Base-by-base conservation (phyloP, 164 flowering plant genomes). In the Aristolochia fimbriata region DNA sequence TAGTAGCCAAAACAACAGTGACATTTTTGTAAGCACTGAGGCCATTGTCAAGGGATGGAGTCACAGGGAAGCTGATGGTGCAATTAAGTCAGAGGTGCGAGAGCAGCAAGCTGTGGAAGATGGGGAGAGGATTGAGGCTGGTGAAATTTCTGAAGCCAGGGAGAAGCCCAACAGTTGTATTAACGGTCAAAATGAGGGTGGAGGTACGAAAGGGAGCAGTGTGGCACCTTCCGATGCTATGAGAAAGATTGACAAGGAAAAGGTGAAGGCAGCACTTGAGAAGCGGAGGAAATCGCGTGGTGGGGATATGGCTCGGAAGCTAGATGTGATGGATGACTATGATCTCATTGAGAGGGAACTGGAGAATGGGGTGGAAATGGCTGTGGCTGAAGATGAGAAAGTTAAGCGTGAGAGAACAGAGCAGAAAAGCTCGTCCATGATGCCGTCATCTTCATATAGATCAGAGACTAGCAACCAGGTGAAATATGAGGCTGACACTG, bases 331-430 rank as follows among this genome's bases (percentile, higher is more conserved):
- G 85, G 96, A 91, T 76, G 96, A 89, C 33, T 83, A 83, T 79
- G 97, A 85, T 64, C 77, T 88, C 15, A 86, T 89, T 63, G 96
- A 87, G 77, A 77, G 83, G 63, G 93, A 84, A 69, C 76, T 92
- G 60, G 98, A 92, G 69, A 94, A 81, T 69, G 97, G 91, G 9
- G 64, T 92, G 57, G 98, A 88, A 69, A 50, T 85, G 66, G 88
- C 91, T 1, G 53, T 37, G 43, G 88, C 68, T 22, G 84, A 78
- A 65, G 75, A 65, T 52, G 93, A 86, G 70, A 86, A 78, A 71
- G 68, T 46, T 23, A 85, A 77, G 69, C 70, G 60, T 33, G 91
- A 80, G 54, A 70, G 78, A 50, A 78, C 77, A 68, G 87, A 78
- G 67, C 88, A 76, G 23, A 74, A 70, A 68, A 80, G 84, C 87